Base-by-base conservation (phyloP, 192 early-diverging fungal genomes). In the Physocladia obscura region DNA sequence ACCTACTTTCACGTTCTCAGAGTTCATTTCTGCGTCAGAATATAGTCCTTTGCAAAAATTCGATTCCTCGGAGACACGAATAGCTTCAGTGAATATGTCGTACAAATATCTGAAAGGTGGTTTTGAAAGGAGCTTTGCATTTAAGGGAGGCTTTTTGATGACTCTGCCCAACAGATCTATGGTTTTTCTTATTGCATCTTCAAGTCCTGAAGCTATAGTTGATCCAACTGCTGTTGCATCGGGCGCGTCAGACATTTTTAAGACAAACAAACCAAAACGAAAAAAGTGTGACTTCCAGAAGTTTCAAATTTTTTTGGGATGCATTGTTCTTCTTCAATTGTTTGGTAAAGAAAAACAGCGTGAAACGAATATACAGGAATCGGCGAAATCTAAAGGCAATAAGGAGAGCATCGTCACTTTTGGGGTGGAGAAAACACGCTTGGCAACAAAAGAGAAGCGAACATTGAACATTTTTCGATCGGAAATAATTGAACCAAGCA, bases 61-160 rank as follows among this genome's bases (percentile, higher is more conserved):
- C 24, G 65, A 56, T 15, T 11, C 59, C 11, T 13, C n/a, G n/a
- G 40, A 8, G 8, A 59, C 57, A 22, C 65, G 65, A 2, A 87
- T 79, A 38, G 79, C 51, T 59, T 85, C 85, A n/a, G 71, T 67
- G 44, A 87, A 57, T 21, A 87, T 57, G 57, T 87, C 85, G 65
- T 87, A 83, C 29, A 87, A 72, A 59, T 85, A 87, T 22, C 85
- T 71, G 62, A 87, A 87, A 13, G 85, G 85, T 36, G 85, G 85
- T 69, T 87, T 87, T n/a, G 80, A 70, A 0, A 87, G 78, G 11
- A 87, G 80, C 62, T 87, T 87, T 27, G 74, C 51, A 13, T 73
- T 86, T 17, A 87, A 57, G 3, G 85, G 85, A 0, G 85, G 69
- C 67, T 84, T 84, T 52, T 84, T 81, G 52, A 84, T 73, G 15